Base-by-base conservation (phyloP, 1,284 basidiomycete genomes). In the Bondarzewia mesenterica region DNA sequence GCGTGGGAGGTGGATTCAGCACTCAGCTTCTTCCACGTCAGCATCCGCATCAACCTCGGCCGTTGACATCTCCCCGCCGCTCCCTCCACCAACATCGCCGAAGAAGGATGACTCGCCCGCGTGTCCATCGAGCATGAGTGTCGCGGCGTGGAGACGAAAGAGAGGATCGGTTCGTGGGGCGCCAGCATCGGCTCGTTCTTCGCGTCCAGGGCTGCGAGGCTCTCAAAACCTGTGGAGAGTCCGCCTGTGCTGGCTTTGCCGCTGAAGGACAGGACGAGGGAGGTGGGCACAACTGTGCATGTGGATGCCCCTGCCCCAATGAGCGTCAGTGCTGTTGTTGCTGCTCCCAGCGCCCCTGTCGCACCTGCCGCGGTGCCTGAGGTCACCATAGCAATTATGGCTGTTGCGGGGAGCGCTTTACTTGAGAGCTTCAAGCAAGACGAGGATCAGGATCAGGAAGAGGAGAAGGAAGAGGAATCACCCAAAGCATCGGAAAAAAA, bases 1-100 rank as follows among this genome's bases (percentile, higher is more conserved):
- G 15, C 74, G 82, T n/a, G 86, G 73, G 29, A 71, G 85, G 39
- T 88, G 85, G 82, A 68, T 77, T 27, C 73, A 74, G 50, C 73
- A 80, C 26, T 57, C 67, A 6, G 67, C 63, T 43, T 55, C 27
- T 52, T 14, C 29, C 49, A 18, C 23, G 47, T 51, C 20, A 50
- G 46, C 18, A 52, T 55, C 4, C 55, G n/a, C 54, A 22, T 56
- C 46, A 52, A 32, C 21, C 4, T 15, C 61, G 50, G 39, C 60
- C n/a, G n/a, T 52, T 27, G 27, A 18, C 20, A 18, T 26, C 18
- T 32, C 47, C n/a, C n/a, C n/a, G n/a, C n/a, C n/a, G n/a, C n/a
- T n/a, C n/a, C n/a, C 53, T 18, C 59, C 52, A 21, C 20, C 18
- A 20, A n/a, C 22, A 0, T n/a, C n/a, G 32, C 18, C 20, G 12